Evolutionary conservation across 352 stramenopile species (phyloP).

Genomic region (Pythium sp.): DNA sequence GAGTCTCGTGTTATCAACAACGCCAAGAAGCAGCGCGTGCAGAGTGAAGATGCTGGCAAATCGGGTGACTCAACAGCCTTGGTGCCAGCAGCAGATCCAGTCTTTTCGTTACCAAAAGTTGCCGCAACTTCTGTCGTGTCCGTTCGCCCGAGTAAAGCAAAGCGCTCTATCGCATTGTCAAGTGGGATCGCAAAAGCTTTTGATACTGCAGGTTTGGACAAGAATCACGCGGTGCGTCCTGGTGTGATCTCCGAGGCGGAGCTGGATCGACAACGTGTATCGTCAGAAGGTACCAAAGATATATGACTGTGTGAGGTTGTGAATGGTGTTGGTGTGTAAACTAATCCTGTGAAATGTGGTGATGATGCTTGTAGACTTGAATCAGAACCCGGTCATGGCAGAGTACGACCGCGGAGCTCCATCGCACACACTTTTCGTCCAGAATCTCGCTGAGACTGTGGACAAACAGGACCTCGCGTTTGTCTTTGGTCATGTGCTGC

Average conservation of each 20-base stretch:
- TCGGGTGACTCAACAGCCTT: not conserved
- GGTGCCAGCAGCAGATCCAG: not conserved
- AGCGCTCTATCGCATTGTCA: not conserved
- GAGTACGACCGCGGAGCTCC: constrained; percentile 32
- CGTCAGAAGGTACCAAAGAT: constrained; percentile 26
- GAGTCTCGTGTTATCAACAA: not conserved
- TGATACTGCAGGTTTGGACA: not conserved
- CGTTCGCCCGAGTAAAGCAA: constrained; percentile 6
- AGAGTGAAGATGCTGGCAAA: not conserved
- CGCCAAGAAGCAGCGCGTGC: constrained; percentile 8
- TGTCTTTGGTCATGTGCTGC: constrained; percentile 58
- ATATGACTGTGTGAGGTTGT: not conserved
- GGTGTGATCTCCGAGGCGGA: constrained; percentile 64
- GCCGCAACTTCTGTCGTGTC: not conserved
- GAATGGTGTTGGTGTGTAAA: not conserved
- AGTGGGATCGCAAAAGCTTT: constrained; percentile 26
- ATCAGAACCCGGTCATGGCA: constrained; percentile 31
- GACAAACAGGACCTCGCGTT: constrained; percentile 56
- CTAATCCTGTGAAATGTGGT: not conserved
- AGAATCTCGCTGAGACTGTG: constrained; percentile 39
- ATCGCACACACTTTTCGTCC: constrained; percentile 31
- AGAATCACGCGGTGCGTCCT: constrained; percentile 20
- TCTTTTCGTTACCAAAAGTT: not conserved
- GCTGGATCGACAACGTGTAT: constrained; percentile 37
- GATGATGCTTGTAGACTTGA: constrained; percentile 22